Evolutionary conservation across 2,329 filamentous ascomycete species (phyloP), one percentile per base, ranked within the genome.

Genomic region (Colletotrichum chlorophyti): DNA sequence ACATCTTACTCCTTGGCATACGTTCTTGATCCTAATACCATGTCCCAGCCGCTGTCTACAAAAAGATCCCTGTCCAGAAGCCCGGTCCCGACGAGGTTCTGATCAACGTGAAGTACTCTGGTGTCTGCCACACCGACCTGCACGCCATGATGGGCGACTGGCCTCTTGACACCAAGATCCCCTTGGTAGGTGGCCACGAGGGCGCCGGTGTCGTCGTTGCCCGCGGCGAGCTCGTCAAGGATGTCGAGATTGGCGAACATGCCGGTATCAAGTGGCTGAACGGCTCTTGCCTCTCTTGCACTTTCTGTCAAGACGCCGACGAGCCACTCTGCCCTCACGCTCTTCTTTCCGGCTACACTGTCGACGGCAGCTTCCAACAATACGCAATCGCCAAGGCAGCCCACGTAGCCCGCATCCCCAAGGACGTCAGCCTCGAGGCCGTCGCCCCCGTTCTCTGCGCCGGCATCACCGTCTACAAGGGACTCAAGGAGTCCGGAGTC

Each of bases 191-290:
- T 71, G 92, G 92, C 43, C 88, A 88, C 74, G 85, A 88, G 70
- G 85, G 93, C 68, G 92, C 91, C 24, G 93, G 93, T 71, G 76
- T 93, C 47, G 90, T 97, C 32, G 93, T 97, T 29, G 87, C 90
- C 48, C 84, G 83, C 63, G 93, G 93, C 67, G 80, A 89, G 15
- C 83, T 96, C 31, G 92, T 95, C 64, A 77, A 83, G 3, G 91
- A 95, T 66, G 78, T 96, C 61, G 79, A 92, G 72, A 81, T 97
- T 67, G 93, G 93, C 66, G 92, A 96, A 70, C 80, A 92, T 68
- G 94, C 87, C 61, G 94, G 94, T 71, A 85, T 98, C 75, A 97
- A 92, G 81, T 97, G 93, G 93, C 82, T 97, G 70, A 95, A 97
- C 76, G 91, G 91, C 63, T 89, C 90, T 42, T 97, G 94, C 76